Evolutionary conservation across 108 stramenopile genomes (phyloP), one percentile per base, ranked within the genome.

Genomic region (Stephanodiscus triporus): DNA sequence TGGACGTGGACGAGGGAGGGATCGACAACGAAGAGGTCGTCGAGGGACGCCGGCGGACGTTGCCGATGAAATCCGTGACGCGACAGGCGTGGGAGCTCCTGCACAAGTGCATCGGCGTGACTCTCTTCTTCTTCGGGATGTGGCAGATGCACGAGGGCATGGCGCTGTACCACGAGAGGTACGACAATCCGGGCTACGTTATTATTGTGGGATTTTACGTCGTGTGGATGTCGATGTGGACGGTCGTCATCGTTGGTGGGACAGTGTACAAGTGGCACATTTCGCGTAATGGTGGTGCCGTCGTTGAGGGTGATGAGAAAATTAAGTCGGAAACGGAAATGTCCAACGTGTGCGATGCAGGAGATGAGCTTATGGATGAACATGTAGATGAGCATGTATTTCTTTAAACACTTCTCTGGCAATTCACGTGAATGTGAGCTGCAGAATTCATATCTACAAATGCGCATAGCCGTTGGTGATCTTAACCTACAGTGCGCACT

Each of bases 91-190:
- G 78, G 78, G 78, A 80, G 29, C 56, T 63, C 38, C 17, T 61
- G 32, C 78, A 80, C 47, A 63, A 67, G 47, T 19, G 72, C 36
- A 37, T 73, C 26, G 78, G 78, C 19, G 49, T 80, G 7, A 23
- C 56, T 17, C 29, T 80, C 19, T 80, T 73, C 60, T n/a, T 73
- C 14, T 68, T 72, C 53, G 72, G 72, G 9, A 60, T 64, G 55
- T 80, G 68, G 72, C 78, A 80, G 63, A 68, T 80, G 61, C 63
- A 73, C 40, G 30, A 59, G 30, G 78, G 78, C 4, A 57, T 80
- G 53, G 27, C 24, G 16, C 36, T 80, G 23, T 80, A 68, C 49
- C 58, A 68, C 19, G 29, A 40, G 24, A 73, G 78, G 42, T 80
- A 80, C 42, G 29, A 16, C 13, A 57, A 17, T 19, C 24, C 58